Percentiles rank a stretch among this genome's conserved stretches.
phyloP scores from a whole-genome alignment of 768 basidiomycete species.

The Tremella yokohamensis region DNA sequence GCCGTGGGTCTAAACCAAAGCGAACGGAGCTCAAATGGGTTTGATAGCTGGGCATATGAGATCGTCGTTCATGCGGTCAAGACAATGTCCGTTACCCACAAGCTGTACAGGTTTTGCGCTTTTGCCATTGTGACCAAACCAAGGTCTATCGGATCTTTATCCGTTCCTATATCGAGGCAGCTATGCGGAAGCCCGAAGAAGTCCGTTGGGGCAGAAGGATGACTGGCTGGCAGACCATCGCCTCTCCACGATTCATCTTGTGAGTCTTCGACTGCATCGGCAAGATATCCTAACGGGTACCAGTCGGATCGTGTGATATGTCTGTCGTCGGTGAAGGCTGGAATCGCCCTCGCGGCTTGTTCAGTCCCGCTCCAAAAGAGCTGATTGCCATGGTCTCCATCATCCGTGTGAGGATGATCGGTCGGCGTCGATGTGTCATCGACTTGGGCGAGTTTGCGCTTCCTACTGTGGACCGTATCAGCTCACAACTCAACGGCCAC shows the following conservation, averaged over 20 bases:
- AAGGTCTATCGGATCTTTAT: background rate
- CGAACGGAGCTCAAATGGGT: background rate
- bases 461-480: too few species aligned
- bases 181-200: slow-evolving; percentile 2
- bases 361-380: background rate
- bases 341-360: background rate
- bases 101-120: background rate
- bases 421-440: background rate
- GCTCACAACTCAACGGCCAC: background rate
- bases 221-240: background rate
- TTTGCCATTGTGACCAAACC: background rate
- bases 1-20: background rate
- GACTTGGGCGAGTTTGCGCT: background rate
- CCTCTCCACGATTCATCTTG: background rate
- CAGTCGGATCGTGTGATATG: background rate
- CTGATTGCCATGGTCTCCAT: background rate
- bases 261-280: background rate
- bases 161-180: background rate
- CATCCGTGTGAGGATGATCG: background rate
- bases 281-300: background rate
- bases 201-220: background rate
- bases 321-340: background rate
- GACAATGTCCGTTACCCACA: background rate
- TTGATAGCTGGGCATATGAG: background rate
- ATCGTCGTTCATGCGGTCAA: background rate